A percentile compares a stretch with the other conserved stretches of the same genome.
These are phyloP conservation scores for Deinandra increscens DNA, from an alignment of 129 eudicot genomes.

Conservation along the genomic window DNA sequence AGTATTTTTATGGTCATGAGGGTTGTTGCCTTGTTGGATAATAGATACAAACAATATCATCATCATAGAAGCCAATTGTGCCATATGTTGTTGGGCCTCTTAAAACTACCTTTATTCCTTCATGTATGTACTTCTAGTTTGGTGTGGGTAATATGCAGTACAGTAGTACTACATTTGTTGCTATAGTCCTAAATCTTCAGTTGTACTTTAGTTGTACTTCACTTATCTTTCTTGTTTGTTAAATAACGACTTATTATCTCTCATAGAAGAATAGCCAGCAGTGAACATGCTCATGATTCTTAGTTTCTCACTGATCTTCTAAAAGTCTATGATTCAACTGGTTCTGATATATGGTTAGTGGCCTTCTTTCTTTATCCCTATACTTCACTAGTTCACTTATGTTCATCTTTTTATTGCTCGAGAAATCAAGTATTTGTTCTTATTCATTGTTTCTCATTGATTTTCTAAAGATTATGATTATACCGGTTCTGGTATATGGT, in stretches of 20 bases:
- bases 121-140: constrained; percentile 20
- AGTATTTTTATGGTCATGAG: neutral
- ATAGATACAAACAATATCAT: neutral
- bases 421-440: no score
- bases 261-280: neutral
- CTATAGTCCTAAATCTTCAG: neutral
- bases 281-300: neutral
- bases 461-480: no score
- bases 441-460: no score
- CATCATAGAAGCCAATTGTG: no score
- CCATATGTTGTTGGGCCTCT: no score
- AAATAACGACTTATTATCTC: constrained; percentile 8
- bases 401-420: neutral
- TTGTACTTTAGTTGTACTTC: constrained; percentile 6
- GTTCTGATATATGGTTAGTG: neutral
- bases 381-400: neutral
- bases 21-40: no score
- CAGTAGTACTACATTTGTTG: constrained; percentile 11
- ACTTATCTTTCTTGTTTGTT: neutral
- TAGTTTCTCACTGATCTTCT: neutral
- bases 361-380: neutral
- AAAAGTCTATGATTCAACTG: neutral
- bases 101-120: constrained; percentile 3
- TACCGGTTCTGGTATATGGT: neutral
- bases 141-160: constrained; percentile 6